phyloP scores from a whole-genome alignment of 2,329 filamentous ascomycete genomes.

The Fusarium newnesense region DNA sequence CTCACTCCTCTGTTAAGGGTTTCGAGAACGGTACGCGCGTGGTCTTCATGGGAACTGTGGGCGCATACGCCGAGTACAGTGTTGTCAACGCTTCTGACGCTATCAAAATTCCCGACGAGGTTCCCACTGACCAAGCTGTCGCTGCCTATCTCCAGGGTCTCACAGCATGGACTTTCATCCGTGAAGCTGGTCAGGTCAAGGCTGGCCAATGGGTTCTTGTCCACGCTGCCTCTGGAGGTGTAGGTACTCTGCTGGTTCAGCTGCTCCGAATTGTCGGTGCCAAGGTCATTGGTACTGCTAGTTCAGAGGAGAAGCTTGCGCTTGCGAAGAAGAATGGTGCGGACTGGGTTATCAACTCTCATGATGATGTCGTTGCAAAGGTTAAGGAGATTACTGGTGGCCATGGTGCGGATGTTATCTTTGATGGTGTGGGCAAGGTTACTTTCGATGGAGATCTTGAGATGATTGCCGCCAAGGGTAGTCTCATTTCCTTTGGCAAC shows the following conservation, averaged over 20 bases:
- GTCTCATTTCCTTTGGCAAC: constrained; percentile 82
- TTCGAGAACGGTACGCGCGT: constrained; percentile 76
- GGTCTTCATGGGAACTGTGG: constrained; percentile 68
- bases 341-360: constrained; percentile 76
- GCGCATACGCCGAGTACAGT: constrained; percentile 68
- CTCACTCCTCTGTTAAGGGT: constrained; percentile 63
- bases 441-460: constrained; percentile 85
- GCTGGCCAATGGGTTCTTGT: constrained; percentile 84
- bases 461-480: constrained; percentile 80
- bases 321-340: constrained; percentile 78
- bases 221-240: constrained; percentile 87
- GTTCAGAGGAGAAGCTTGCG: constrained; percentile 76
- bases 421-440: constrained; percentile 85
- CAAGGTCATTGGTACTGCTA: constrained; percentile 82
- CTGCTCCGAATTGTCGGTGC: constrained; percentile 78
- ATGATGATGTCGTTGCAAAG: constrained; percentile 65
- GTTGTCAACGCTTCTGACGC: constrained; percentile 63
- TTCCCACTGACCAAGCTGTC: constrained; percentile 71
- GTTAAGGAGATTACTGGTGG: constrained; percentile 77
- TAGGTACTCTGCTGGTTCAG: constrained; percentile 80
- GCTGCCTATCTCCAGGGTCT: constrained; percentile 83
- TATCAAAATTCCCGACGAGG: constrained; percentile 70
- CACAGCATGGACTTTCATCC: constrained; percentile 82
- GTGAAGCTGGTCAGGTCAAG: constrained; percentile 80
- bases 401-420: constrained; percentile 79